Percentiles rank a stretch among this genome's conserved stretches.
phyloP scores from a whole-genome alignment of 2,329 filamentous ascomycete species.

The Aurifilum marmelostoma region DNA sequence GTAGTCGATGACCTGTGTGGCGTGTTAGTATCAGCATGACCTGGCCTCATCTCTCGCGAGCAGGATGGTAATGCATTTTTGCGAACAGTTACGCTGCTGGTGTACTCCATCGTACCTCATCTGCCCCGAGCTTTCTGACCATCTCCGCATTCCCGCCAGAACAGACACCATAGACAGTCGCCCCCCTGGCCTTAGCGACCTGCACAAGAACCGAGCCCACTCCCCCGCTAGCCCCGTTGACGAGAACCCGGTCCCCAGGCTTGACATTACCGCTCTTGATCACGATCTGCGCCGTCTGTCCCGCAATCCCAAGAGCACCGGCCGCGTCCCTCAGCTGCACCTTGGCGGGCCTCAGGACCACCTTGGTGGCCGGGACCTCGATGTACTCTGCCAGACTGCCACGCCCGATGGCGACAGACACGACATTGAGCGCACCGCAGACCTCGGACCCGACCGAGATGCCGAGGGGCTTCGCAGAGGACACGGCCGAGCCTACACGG shows the following conservation, averaged over 20 bases:
- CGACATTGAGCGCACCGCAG: constrained; percentile 37
- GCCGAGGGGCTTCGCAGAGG: not conserved
- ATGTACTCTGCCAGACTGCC: constrained; percentile 43
- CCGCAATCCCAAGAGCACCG: constrained; percentile 40
- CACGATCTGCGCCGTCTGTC: constrained; percentile 40
- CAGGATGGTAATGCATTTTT: no score
- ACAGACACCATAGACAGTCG: constrained; percentile 52
- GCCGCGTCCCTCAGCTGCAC: constrained; percentile 33
- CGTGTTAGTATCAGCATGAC: not conserved
- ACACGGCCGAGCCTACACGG: constrained; percentile 34
- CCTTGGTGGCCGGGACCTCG: constrained; percentile 38
- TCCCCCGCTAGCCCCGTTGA: constrained; percentile 56
- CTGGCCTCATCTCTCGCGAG: no score
- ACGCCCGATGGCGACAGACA: constrained; percentile 35
- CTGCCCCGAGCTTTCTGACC: constrained; percentile 51
- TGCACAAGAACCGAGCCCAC: constrained; percentile 53
- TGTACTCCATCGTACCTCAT: constrained; percentile 44
- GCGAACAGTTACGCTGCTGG: no score
- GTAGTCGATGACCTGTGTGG: constrained; percentile 46
- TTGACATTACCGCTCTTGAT: constrained; percentile 33
- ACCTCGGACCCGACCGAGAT: constrained; percentile 37
- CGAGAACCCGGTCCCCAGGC: constrained; percentile 41
- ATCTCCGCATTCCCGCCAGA: constrained; percentile 50
- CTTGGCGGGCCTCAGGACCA: constrained; percentile 35
- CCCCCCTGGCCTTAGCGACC: constrained; percentile 46